These are phyloP conservation scores for Saururus chinensis DNA, from an alignment of 164 flowering plant species.

Conservation along the genomic window DNA sequence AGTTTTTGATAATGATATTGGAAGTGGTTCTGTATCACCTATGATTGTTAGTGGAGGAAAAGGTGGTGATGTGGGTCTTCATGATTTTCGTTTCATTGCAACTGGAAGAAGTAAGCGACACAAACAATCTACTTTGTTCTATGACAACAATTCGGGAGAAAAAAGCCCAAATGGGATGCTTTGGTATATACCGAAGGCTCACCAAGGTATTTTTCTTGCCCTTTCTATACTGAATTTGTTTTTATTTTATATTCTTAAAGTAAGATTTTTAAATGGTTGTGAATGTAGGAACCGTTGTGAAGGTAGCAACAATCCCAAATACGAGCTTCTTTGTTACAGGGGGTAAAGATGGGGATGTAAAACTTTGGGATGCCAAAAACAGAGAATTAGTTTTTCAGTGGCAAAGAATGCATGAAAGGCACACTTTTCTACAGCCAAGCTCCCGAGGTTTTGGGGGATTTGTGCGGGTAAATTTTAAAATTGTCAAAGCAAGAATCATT, in stretches of 20 bases:
- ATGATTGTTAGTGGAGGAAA: constrained; percentile 87
- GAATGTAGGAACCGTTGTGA: constrained; percentile 63
- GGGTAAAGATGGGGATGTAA: constrained; percentile 97
- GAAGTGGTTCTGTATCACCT: constrained; percentile 89
- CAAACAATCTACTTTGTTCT: constrained; percentile 22
- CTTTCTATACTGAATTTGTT: constrained; percentile 1
- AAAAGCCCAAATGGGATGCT: constrained; percentile 83
- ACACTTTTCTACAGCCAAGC: constrained; percentile 82
- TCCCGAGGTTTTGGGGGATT: constrained; percentile 84
- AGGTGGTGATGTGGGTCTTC: constrained; percentile 87
- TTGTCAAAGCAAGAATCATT: not conserved
- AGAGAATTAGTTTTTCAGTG: constrained; percentile 66
- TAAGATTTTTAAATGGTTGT: not conserved
- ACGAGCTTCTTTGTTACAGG: constrained; percentile 93
- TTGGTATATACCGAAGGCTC: constrained; percentile 97
- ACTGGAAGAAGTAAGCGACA: constrained; percentile 74
- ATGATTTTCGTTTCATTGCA: constrained; percentile 91
- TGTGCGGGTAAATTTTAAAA: constrained; percentile 45
- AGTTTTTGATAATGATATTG: constrained; percentile 77
- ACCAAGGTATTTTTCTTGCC: constrained; percentile 45
- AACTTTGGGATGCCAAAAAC: constrained; percentile 93
- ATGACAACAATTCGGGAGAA: constrained; percentile 31
- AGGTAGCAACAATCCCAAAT: constrained; percentile 72
- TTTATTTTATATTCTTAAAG: not conserved
- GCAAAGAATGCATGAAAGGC: constrained; percentile 86